phyloP scores from a whole-genome alignment of 176 grass and related monocot genomes.

The Hyparrhenia diplandra region DNA sequence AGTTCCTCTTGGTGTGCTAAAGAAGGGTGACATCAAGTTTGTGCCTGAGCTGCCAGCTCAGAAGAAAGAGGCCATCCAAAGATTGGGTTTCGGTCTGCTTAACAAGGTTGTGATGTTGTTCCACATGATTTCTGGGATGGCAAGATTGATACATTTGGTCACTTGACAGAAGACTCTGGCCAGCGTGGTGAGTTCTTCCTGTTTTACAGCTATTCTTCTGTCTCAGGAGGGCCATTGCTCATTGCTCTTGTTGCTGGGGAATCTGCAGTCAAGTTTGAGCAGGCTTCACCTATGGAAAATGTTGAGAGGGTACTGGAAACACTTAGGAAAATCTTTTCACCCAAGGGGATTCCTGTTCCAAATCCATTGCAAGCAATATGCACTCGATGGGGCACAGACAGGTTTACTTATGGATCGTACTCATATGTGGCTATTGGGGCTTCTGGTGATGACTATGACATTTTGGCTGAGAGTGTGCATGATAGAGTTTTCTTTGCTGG shows the following conservation, averaged over 20 bases:
- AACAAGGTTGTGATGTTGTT: conserved; percentile 94
- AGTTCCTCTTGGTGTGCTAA: conserved; percentile 79
- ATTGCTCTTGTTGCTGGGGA: conserved; percentile 96
- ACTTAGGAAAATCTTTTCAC: conserved; percentile 74
- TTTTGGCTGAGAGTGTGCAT: conserved; percentile 80
- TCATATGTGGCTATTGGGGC: conserved; percentile 84
- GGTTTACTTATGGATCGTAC: conserved; percentile 87
- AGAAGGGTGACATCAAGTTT: conserved; percentile 77
- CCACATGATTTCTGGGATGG: conserved; percentile 88
- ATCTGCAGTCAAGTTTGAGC: conserved; percentile 87
- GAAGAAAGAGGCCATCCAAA: conserved; percentile 74
- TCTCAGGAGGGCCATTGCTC: conserved; percentile 84
- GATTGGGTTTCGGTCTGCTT: conserved; percentile 87
- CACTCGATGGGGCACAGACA: conserved; percentile 88
- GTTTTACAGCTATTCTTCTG: conserved; percentile 96
- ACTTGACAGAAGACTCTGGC: conserved; percentile 70
- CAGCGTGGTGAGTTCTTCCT: conserved; percentile 85
- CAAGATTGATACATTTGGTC: conserved; percentile 89
- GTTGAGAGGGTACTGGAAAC: conserved; percentile 68
- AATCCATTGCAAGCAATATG: conserved; percentile 88
- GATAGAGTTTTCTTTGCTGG: conserved; percentile 94
- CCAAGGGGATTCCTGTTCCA: conserved; percentile 86
- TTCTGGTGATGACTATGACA: conserved; percentile 96
- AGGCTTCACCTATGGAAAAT: conserved; percentile 50
- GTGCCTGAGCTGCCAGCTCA: conserved; percentile 55